A percentile compares a stretch with the other conserved stretches of the same genome.
phyloP scores from a whole-genome alignment of 345 rosid species.

The Brassica incana region DNA sequence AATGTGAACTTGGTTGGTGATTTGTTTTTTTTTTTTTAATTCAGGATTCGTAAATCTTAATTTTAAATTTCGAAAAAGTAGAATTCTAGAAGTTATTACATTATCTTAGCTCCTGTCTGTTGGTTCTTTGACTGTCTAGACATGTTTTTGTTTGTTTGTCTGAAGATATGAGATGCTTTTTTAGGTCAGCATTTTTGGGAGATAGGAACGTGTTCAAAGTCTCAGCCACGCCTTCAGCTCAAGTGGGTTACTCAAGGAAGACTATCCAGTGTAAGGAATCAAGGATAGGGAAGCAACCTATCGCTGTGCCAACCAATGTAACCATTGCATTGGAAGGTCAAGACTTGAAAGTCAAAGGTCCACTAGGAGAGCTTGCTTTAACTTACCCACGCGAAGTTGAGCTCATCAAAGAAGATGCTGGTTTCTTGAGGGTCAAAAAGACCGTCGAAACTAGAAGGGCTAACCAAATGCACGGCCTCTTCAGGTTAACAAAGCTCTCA shows the following conservation, averaged over 20 bases:
- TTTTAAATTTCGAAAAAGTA: neutral
- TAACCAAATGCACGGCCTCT: conserved; percentile 96
- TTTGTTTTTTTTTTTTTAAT: neutral
- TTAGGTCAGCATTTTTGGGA: conserved; percentile 69
- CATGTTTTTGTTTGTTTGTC: neutral
- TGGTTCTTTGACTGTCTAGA: neutral
- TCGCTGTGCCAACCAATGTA: conserved; percentile 73
- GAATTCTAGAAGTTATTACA: neutral
- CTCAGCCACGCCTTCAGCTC: conserved; percentile 43
- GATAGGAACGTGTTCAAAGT: conserved; percentile 50
- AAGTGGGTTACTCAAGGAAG: conserved; percentile 49
- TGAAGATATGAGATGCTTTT: conserved; percentile 6
- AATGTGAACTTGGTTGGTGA: neutral
- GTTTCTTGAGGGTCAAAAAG: conserved; percentile 60
- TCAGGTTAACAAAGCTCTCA: conserved; percentile 57
- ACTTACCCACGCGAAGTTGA: conserved; percentile 79
- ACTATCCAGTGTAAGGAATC: conserved; percentile 86
- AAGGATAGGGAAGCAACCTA: conserved; percentile 86
- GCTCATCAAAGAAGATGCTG: conserved; percentile 68
- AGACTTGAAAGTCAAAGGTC: conserved; percentile 79
- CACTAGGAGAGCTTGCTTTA: conserved; percentile 76
- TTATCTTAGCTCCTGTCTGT: neutral
- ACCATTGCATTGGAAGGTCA: conserved; percentile 70
- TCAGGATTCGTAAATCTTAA: neutral
- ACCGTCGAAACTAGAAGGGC: conserved; percentile 85